phyloP scores from a whole-genome alignment of 352 stramenopile genomes.

The Phytophthora uliginosa region DNA sequence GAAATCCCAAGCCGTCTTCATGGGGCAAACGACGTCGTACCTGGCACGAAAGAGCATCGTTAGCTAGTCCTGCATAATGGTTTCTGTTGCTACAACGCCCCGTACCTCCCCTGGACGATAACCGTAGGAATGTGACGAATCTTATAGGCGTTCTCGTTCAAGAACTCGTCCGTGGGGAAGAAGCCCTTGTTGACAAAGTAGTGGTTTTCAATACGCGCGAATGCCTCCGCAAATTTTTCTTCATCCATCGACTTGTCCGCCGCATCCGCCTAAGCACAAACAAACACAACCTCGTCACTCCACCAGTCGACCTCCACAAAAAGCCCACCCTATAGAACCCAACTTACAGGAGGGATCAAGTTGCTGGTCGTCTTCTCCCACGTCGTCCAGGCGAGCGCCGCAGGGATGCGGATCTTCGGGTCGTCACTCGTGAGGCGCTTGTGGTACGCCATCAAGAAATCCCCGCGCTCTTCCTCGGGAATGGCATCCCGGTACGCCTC shows the following conservation, averaged over 20 bases:
- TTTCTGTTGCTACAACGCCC: not conserved
- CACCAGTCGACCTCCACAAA: not conserved
- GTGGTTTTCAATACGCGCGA: slow-evolving; percentile 95
- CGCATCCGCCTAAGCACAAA: slow-evolving; percentile 50
- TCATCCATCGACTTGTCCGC: slow-evolving; percentile 86
- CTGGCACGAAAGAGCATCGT: slow-evolving; percentile 26
- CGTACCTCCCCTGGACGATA: slow-evolving; percentile 91
- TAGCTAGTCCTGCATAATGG: not conserved
- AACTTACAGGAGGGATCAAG: slow-evolving; percentile 70
- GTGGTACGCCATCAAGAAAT: slow-evolving; percentile 91
- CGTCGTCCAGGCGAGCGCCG: slow-evolving; percentile 91
- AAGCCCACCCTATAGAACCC: not conserved
- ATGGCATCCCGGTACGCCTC: slow-evolving; percentile 92
- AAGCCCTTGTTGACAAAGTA: slow-evolving; percentile 94
- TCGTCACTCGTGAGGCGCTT: slow-evolving; percentile 90
- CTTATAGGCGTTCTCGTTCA: slow-evolving; percentile 92
- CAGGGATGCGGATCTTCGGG: slow-evolving; percentile 80
- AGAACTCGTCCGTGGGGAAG: slow-evolving; percentile 88
- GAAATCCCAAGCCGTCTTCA: slow-evolving; percentile 90
- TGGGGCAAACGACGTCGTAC: slow-evolving; percentile 93
- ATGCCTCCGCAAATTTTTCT: slow-evolving; percentile 88
- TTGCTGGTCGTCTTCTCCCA: slow-evolving; percentile 94
- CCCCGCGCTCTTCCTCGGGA: slow-evolving; percentile 82
- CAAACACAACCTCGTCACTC: not conserved
- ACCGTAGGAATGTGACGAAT: slow-evolving; percentile 94